A percentile compares a stretch with the other conserved stretches of the same genome.
Conservation (phyloP, 2,329 filamentous ascomycete genomes). For the Trichoderma cornu-damae region DNA sequence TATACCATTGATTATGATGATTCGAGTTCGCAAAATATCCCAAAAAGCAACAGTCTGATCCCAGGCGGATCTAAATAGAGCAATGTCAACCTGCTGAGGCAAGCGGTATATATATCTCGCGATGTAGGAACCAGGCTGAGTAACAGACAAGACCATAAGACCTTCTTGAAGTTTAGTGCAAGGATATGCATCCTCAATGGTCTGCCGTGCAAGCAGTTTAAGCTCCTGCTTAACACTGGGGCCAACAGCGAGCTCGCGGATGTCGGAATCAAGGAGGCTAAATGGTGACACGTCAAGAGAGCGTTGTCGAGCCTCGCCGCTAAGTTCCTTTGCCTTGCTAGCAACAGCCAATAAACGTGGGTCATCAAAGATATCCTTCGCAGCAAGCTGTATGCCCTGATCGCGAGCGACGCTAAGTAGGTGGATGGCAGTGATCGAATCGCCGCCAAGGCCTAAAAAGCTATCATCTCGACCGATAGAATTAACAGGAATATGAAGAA, state of each 20-base stretch:
- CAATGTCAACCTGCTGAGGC: conserved; percentile 21
- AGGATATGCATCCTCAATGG: conserved; percentile 34
- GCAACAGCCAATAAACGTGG: conserved; percentile 11
- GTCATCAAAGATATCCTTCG: conserved; percentile 13
- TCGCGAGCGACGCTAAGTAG: conserved; percentile 12
- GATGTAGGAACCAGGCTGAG: conserved; percentile 33
- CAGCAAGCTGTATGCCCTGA: conserved; percentile 11
- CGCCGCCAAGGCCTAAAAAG: conserved; percentile 27
- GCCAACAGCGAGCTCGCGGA: background rate
- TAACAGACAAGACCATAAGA: conserved; percentile 33
- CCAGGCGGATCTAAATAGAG: conserved; percentile 30
- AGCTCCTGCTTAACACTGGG: background rate
- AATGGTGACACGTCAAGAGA: background rate
- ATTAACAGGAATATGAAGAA: conserved; percentile 10
- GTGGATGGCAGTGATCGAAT: conserved; percentile 31
- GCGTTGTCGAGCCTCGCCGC: background rate
- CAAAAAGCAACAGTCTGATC: background rate
- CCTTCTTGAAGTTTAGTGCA: conserved; percentile 38
- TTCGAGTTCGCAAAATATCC: conserved; percentile 19
- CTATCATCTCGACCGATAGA: conserved; percentile 20
- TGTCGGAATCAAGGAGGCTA: background rate
- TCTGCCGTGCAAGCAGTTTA: background rate
- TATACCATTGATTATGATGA: conserved; percentile 8
- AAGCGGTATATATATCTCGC: conserved; percentile 27
- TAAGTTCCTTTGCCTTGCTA: background rate